Base-by-base conservation (phyloP, 257 asterid species). In the Verbascum thapsus region DNA sequence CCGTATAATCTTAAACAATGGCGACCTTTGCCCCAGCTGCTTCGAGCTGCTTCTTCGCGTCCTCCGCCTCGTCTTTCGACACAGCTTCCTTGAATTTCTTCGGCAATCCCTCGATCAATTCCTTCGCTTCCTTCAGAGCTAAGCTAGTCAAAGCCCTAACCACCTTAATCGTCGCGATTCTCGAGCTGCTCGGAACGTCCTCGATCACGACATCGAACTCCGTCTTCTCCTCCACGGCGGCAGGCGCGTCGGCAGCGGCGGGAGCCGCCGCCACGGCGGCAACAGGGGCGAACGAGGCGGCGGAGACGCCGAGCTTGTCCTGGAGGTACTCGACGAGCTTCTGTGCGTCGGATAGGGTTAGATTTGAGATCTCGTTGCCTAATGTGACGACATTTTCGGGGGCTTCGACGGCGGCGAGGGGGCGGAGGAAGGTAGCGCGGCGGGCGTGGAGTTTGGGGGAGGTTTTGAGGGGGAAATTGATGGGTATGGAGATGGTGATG, bases 301-400 rank as follows among this genome's bases (percentile, higher is more conserved):
- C 98, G 53, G 96, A 67, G 58, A 91, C 96, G 13, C 96, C 98
- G 67, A 91, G 84, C 84, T 88, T 91, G 73, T 88, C 98, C 76
- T 88, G 95, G 63, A 91, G 95, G 65, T 88, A 91, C 80, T 91
- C 96, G 22, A 91, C 98, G 64, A 91, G 98, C 56, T 86, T 91
- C 78, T 91, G 98, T 0, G 98, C 98, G 45, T 86, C 96, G 40
- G 95, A 78, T 10, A 91, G 85, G 44, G 98, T 79, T 2, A 91
- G 79, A 70, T 58, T 73, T 13, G 98, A 88, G 51, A 91, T 86
- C 75, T 91, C 88, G 78, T 91, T 87, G 0, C 94, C 98, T 53
- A 91, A 83, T 8, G 71, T 76, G 42, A 88, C 80, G 51, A 91
- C 94, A 12, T 88, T 86, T 18, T 88, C 96, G 0, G 98, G 95